A percentile compares a stretch with the other conserved stretches of the same genome.
Conservation (phyloP, 352 stramenopile species). For the Phytopythium kandeliae region DNA sequence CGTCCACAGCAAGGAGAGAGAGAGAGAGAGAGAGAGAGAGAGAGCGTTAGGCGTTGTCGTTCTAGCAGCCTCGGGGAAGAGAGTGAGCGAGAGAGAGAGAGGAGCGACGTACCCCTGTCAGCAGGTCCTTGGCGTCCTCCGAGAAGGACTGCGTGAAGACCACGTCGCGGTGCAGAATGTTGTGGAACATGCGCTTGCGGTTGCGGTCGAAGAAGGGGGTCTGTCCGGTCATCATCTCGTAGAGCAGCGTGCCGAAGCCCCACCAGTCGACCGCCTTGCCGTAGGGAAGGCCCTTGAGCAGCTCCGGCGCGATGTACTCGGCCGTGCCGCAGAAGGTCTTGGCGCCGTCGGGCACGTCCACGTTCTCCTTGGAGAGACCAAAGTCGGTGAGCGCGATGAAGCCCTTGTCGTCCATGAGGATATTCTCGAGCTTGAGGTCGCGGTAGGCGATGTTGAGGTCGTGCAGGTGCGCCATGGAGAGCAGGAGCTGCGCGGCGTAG, state of each 20-base stretch:
- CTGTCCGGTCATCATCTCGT: slow-evolving; percentile 94
- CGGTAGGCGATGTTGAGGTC: slow-evolving; percentile 92
- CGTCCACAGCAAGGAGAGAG: neutral
- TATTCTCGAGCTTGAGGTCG: slow-evolving; percentile 95
- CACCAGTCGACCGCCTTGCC: slow-evolving; percentile 92
- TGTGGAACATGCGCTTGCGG: slow-evolving; percentile 93
- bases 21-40: neutral
- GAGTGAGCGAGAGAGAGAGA: neutral
- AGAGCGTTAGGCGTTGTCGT: neutral
- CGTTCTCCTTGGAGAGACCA: slow-evolving; percentile 90
- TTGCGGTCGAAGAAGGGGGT: slow-evolving; percentile 95
- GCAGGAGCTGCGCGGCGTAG: slow-evolving; percentile 88
- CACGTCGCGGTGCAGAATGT: slow-evolving; percentile 88
- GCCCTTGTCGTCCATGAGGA: slow-evolving; percentile 92
- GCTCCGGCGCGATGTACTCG: slow-evolving; percentile 91
- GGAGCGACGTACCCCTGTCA: slow-evolving; percentile 41
- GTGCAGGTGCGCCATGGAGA: slow-evolving; percentile 91
- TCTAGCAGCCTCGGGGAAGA: too few species aligned
- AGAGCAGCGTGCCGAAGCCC: slow-evolving; percentile 91
- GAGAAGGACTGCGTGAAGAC: slow-evolving; percentile 86
- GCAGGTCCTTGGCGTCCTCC: slow-evolving; percentile 81
- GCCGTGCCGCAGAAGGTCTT: slow-evolving; percentile 93
- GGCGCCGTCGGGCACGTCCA: slow-evolving; percentile 80
- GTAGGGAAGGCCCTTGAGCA: slow-evolving; percentile 88
- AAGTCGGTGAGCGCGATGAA: slow-evolving; percentile 93